Percentiles rank a stretch among this genome's conserved stretches.
phyloP scores from a whole-genome alignment of 1,284 basidiomycete genomes.

The Cystobasidium pallidum region DNA sequence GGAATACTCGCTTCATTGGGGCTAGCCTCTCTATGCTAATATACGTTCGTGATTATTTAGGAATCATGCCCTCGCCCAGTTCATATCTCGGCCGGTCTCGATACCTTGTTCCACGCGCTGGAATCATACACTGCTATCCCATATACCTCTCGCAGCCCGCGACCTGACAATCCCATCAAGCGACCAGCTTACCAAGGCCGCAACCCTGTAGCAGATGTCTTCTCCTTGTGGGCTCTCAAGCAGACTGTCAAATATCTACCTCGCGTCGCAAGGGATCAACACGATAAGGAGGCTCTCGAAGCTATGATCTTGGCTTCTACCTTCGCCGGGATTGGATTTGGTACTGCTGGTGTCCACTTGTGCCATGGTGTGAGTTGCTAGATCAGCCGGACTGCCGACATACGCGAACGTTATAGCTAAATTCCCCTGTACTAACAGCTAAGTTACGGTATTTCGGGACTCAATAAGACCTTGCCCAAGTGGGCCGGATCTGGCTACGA shows the following conservation, averaged over 20 bases:
- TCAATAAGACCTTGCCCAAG: slow-evolving; percentile 90
- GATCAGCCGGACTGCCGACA: slow-evolving; percentile 57
- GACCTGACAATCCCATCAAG: slow-evolving; percentile 85
- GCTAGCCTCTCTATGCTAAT: neutral
- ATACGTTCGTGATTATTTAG: neutral
- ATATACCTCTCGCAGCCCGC: slow-evolving; percentile 83
- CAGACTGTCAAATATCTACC: slow-evolving; percentile 90
- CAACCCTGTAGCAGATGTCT: slow-evolving; percentile 86
- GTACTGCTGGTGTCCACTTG: slow-evolving; percentile 83
- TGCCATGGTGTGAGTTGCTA: slow-evolving; percentile 86
- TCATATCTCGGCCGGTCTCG: slow-evolving; percentile 87
- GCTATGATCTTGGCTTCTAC: slow-evolving; percentile 73
- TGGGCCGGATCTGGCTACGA: slow-evolving; percentile 59
- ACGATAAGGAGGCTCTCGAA: slow-evolving; percentile 77
- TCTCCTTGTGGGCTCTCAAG: slow-evolving; percentile 90
- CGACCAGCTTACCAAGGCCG: slow-evolving; percentile 92
- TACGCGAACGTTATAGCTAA: no score
- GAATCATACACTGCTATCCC: slow-evolving; percentile 88
- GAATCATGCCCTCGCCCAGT: slow-evolving; percentile 81
- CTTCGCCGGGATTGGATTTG: slow-evolving; percentile 87
- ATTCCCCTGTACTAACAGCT: no score
- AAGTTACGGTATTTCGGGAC: slow-evolving; percentile 70
- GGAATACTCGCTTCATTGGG: neutral
- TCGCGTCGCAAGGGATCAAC: slow-evolving; percentile 75
- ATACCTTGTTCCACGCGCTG: slow-evolving; percentile 65